These are phyloP conservation scores for Dianthus caryophyllus DNA, from an alignment of 148 eudicot genomes.

Conservation along the genomic window DNA sequence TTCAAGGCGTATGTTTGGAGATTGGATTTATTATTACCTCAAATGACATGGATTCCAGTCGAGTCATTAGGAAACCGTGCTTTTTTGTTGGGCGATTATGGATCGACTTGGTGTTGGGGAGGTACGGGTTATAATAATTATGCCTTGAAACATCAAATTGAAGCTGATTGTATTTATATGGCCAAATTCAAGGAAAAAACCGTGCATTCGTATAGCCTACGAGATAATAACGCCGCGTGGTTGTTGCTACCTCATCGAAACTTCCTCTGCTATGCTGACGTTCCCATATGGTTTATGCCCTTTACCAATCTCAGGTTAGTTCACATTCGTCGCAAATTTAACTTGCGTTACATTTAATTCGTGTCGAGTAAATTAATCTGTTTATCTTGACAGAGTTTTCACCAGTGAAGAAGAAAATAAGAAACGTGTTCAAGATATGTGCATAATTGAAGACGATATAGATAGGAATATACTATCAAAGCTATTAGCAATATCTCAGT, in stretches of 20 bases:
- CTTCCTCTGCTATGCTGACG: neutral
- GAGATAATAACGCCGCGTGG: neutral
- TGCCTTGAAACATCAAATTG: neutral
- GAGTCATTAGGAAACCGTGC: constrained; percentile 8
- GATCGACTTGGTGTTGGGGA: constrained; percentile 11
- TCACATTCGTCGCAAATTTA: too few relatives aligned
- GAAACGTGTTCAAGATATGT: too few relatives aligned
- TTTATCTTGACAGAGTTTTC: too few relatives aligned
- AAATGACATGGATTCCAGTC: constrained; percentile 6
- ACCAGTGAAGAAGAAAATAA: too few relatives aligned
- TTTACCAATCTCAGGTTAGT: neutral
- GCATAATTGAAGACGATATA: too few relatives aligned
- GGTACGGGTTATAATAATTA: neutral
- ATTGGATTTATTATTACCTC: neutral
- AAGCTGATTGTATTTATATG: constrained; percentile 11
- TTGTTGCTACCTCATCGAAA: neutral
- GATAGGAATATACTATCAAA: neutral
- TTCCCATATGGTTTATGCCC: constrained; percentile 14
- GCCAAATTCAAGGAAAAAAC: too few relatives aligned
- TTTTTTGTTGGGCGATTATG: neutral
- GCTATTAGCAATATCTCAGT: too few relatives aligned
- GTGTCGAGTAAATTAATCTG: neutral
- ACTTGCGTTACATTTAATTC: too few relatives aligned
- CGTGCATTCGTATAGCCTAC: constrained; percentile 2
- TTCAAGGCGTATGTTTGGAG: neutral